Evolutionary conservation across 1,284 basidiomycete genomes (phyloP), one percentile per base, ranked within the genome.

Genomic region (Leccinum pallidistipes): DNA sequence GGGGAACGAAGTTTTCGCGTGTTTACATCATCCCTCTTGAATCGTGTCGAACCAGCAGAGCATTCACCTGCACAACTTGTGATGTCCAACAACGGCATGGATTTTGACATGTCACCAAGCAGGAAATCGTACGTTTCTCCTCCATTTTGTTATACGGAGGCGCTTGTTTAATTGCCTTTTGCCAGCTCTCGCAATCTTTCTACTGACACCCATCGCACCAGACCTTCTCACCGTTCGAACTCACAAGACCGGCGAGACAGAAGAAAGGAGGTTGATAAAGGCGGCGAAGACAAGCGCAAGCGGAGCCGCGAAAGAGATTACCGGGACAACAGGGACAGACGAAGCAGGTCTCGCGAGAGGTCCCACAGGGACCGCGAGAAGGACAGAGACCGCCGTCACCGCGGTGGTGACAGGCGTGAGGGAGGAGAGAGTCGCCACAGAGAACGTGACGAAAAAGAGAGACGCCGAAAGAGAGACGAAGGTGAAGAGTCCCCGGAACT

Each of bases 131-230:
- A 70, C 66, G 86, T 74, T 49, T 65, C 45, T 57, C 65, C 58
- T 66, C 61, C 24, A 54, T 32, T 27, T 32, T 16, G 38, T 36
- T 57, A 61, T 21, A 47, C 57, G 38, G 51, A 16, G 36, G 18
- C 11, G 24, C 12, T 65, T 57, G 14, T 63, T 73, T 5, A 71
- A 54, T 36, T 58, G 49, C 18, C 18, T 64, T 61, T 60, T 56
- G 32, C 58, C 60, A 89, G 86, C 58, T 86, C 86, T 66, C 85
- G 86, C 65, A 86, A 86, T 70, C 83, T 84, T 71, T 91, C 89
- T 12, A 85, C 85, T 49, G 90, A 91, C 70, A 91, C 89, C 21
- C 83, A 85, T 65, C 83, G 83, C 54, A 90, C 88, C 36, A 82
- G 80, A 66, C 82, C 82, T 62, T 92, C 90, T 50, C 88, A 90